Evolutionary conservation across 371 early-diverging fungal genomes (phyloP).

Genomic region (Apophysomyces ossiformis): DNA sequence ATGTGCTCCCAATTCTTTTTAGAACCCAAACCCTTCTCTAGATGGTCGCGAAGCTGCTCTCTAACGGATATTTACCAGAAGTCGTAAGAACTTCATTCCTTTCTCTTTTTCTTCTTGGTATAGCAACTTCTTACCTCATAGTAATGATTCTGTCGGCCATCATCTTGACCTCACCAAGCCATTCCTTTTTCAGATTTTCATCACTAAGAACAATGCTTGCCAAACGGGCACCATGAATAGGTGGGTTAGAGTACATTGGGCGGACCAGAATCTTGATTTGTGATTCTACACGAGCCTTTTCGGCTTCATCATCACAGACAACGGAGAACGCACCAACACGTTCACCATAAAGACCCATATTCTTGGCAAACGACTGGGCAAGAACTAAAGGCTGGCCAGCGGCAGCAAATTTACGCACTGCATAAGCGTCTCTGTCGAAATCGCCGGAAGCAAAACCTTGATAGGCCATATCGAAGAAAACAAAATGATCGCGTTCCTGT

Average conservation of each 20-base stretch:
- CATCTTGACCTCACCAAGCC: conserved; percentile 87
- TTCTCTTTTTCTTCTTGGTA: no score
- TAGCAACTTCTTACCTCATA: conserved; percentile 65
- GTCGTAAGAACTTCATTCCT: neutral
- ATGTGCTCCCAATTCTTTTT: conserved; percentile 88
- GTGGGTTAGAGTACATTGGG: conserved; percentile 97
- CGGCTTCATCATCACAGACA: conserved; percentile 72
- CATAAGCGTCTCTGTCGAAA: conserved; percentile 87
- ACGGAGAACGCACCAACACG: conserved; percentile 93
- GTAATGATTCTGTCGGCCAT: conserved; percentile 97
- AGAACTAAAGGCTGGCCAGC: conserved; percentile 79
- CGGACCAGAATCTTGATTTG: conserved; percentile 94
- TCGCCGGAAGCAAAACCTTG: conserved; percentile 98
- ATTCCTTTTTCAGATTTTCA: conserved; percentile 75
- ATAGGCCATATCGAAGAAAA: conserved; percentile 98
- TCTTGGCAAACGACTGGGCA: conserved; percentile 97
- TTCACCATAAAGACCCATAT: conserved; percentile 98
- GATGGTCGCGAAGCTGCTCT: conserved; percentile 68
- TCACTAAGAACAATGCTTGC: conserved; percentile 82
- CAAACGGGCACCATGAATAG: conserved; percentile 90
- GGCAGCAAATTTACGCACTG: conserved; percentile 87
- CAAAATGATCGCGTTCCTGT: conserved; percentile 75
- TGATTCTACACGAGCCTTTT: conserved; percentile 82
- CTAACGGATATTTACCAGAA: neutral
- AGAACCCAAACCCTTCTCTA: conserved; percentile 79